These are phyloP conservation scores for Mitragyna speciosa DNA, from an alignment of 257 asterid genomes.

Conservation along the genomic window DNA sequence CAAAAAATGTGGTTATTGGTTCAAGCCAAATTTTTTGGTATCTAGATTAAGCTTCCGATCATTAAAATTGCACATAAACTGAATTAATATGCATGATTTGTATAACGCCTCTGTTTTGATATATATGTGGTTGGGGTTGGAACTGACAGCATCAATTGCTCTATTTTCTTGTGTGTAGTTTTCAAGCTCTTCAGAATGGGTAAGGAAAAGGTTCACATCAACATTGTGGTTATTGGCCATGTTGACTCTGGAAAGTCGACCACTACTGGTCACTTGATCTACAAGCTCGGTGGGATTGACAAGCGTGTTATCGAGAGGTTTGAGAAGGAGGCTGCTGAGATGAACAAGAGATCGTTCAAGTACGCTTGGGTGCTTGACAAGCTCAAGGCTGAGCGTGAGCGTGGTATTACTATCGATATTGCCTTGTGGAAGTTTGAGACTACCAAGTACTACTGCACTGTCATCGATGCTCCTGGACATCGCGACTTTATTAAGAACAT, in stretches of 20 bases:
- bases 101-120: too few species aligned
- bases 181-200: slow-evolving; percentile 24
- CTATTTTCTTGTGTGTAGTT: neutral
- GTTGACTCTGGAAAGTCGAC: slow-evolving; percentile 54
- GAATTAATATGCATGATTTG: too few species aligned
- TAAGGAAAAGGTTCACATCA: slow-evolving; percentile 44
- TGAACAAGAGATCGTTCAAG: slow-evolving; percentile 89
- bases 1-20: too few species aligned
- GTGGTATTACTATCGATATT: slow-evolving; percentile 82
- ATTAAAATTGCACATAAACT: too few species aligned
- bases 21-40: too few species aligned
- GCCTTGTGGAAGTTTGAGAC: slow-evolving; percentile 93
- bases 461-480: slow-evolving; percentile 89
- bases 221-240: slow-evolving; percentile 55
- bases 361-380: slow-evolving; percentile 91
- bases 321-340: slow-evolving; percentile 88
- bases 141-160: neutral
- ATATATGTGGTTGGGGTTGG: neutral
- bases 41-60: too few species aligned
- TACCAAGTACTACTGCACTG: slow-evolving; percentile 84
- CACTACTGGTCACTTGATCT: slow-evolving; percentile 58
- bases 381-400: slow-evolving; percentile 90
- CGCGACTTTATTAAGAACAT: slow-evolving; percentile 85
- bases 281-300: slow-evolving; percentile 86
- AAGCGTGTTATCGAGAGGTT: slow-evolving; percentile 86